Conservation (phyloP, 2,329 filamentous ascomycete species). For the Sporothrix dimorphospora region DNA sequence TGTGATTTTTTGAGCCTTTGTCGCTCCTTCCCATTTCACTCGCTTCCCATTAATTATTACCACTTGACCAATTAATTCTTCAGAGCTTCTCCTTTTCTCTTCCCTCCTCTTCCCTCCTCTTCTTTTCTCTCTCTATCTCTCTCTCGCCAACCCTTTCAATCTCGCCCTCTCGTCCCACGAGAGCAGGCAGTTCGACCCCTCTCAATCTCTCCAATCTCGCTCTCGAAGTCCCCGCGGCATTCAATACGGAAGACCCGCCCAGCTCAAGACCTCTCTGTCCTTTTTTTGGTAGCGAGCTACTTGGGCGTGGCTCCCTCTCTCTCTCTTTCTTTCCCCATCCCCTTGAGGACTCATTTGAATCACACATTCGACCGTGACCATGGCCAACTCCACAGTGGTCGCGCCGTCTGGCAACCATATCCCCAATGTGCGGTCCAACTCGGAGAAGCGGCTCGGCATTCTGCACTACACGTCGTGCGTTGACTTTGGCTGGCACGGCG, state of each 20-base stretch:
- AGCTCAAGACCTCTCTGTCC: not conserved
- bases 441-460: constrained; percentile 48
- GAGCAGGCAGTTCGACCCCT: not conserved
- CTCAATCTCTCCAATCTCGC: not conserved
- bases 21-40: constrained; percentile 7
- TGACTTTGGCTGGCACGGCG: constrained; percentile 49
- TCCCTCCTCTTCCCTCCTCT: not conserved
- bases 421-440: constrained; percentile 38
- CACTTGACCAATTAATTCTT: not conserved
- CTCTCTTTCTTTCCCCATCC: not conserved
- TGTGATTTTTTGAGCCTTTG: constrained; percentile 1
- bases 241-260: not conserved
- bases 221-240: not conserved
- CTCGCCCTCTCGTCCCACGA: not conserved
- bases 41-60: not conserved
- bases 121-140: not conserved
- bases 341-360: no score
- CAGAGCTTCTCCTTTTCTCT: not conserved
- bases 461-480: constrained; percentile 46
- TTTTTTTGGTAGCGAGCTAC: not conserved
- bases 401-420: constrained; percentile 33
- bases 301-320: not conserved
- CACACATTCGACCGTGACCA: not conserved
- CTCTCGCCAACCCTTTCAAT: not conserved
- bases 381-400: constrained; percentile 27